These are phyloP conservation scores for Fusarium penzigii DNA, from an alignment of 2,329 filamentous ascomycete genomes.

Conservation along the genomic window DNA sequence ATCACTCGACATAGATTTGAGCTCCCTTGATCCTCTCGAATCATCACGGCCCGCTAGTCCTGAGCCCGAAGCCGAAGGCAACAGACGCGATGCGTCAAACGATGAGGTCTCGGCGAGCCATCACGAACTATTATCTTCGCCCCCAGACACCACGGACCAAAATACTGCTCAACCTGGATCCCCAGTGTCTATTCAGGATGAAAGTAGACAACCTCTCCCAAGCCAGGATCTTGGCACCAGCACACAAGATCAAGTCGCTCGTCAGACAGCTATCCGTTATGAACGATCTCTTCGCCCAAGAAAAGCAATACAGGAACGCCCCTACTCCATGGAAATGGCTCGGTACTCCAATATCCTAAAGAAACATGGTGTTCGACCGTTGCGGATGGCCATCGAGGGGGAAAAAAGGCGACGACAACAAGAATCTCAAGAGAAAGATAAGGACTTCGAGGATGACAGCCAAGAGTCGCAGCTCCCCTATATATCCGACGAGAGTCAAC, in stretches of 20 bases:
- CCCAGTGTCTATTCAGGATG: neutral
- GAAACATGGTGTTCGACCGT: slow-evolving; percentile 55
- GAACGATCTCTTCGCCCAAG: slow-evolving; percentile 57
- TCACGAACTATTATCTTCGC: slow-evolving; percentile 37
- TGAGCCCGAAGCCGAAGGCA: slow-evolving; percentile 2
- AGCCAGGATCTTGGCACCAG: slow-evolving; percentile 18
- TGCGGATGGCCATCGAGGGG: slow-evolving; percentile 42
- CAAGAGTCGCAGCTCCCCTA: slow-evolving; percentile 40
- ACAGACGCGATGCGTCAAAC: slow-evolving; percentile 6
- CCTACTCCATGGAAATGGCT: slow-evolving; percentile 57
- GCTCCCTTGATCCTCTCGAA: slow-evolving; percentile 21
- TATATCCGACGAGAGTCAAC: slow-evolving; percentile 40
- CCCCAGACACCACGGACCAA: slow-evolving; percentile 18
- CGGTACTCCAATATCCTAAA: slow-evolving; percentile 55
- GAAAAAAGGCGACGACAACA: slow-evolving; percentile 37
- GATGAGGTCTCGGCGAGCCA: slow-evolving; percentile 42
- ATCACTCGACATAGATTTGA: slow-evolving; percentile 29
- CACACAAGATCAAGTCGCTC: slow-evolving; percentile 23
- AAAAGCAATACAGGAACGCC: slow-evolving; percentile 62
- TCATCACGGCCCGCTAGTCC: neutral
- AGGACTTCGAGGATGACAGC: slow-evolving; percentile 54
- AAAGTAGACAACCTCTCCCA: slow-evolving; percentile 6
- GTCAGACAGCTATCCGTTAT: slow-evolving; percentile 34
- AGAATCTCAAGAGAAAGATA: slow-evolving; percentile 52
- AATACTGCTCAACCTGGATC: neutral